phyloP scores from a whole-genome alignment of 2,329 filamentous ascomycete genomes.

The Colletotrichum higginsianum region DNA sequence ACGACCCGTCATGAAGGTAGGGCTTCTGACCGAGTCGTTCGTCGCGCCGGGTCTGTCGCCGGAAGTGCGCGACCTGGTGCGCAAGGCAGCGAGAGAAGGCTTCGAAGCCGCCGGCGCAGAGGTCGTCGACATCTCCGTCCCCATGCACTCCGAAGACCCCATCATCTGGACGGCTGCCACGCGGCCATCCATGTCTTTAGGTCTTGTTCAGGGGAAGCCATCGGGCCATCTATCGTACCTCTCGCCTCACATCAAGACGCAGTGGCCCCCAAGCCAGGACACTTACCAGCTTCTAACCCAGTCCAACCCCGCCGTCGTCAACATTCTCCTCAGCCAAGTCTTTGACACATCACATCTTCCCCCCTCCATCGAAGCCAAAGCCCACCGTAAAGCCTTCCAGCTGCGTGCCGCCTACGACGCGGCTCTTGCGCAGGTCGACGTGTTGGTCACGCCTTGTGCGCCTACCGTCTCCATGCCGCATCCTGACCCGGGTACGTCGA shows the following conservation, averaged over 20 bases:
- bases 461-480: slow-evolving; percentile 61
- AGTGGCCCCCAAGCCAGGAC: slow-evolving; percentile 49
- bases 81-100: slow-evolving; percentile 51
- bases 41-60: slow-evolving; percentile 54
- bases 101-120: slow-evolving; percentile 59
- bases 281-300: slow-evolving; percentile 49
- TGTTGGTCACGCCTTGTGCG: slow-evolving; percentile 63
- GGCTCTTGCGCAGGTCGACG: slow-evolving; percentile 59
- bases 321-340: slow-evolving; percentile 52
- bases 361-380: slow-evolving; percentile 58
- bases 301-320: slow-evolving; percentile 61
- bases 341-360: slow-evolving; percentile 43
- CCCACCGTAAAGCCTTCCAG: slow-evolving; percentile 61
- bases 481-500: slow-evolving; percentile 50
- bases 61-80: slow-evolving; percentile 55
- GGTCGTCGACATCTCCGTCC: slow-evolving; percentile 61
- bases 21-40: slow-evolving; percentile 62
- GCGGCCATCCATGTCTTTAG: slow-evolving; percentile 56
- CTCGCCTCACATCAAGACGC: slow-evolving; percentile 5
- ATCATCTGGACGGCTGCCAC: slow-evolving; percentile 54
- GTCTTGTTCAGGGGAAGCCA: slow-evolving; percentile 50
- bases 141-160: slow-evolving; percentile 61
- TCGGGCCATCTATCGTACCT: slow-evolving; percentile 5
- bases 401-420: slow-evolving; percentile 64
- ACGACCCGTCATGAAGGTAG: slow-evolving; percentile 55